Base-by-base conservation (phyloP, 805 yeast genomes). In the Blastobotrys parvus region DNA sequence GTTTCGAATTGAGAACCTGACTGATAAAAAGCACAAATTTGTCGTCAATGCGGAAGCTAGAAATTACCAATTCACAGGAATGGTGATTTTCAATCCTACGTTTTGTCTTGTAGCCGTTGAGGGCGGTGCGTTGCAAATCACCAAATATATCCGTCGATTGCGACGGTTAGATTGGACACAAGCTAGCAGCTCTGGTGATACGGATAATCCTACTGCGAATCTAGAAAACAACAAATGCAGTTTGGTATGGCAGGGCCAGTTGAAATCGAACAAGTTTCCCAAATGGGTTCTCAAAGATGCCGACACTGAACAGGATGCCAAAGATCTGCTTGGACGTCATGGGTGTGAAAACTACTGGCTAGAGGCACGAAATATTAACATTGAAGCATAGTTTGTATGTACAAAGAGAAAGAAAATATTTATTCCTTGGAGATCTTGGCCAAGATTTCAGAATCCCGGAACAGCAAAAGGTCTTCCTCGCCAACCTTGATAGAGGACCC, bases 401-500 rank as follows among this genome's bases (percentile, higher is more conserved):
- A n/a, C n/a, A n/a, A n/a, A n/a, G n/a, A n/a, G n/a, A n/a, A n/a
- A n/a, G n/a, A n/a, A n/a, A n/a, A n/a, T n/a, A n/a, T 17, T 59
- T 68, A 73, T 54, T 80, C 79, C 59, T 80, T 80, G 60, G 51
- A 43, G 51, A 92, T 78, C 74, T 87, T 90, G 59, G 97, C 98
- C 59, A 92, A 77, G 64, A 90, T 85, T 69, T 90, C 98, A 59
- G 84, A 71, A 69, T 92, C 97, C 65, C 95, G 83, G 78, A 84
- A 88, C 59, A 89, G 72, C 55, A 84, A 45, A 57, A 47, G 68
- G 50, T 68, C 71, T 56, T 89, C 94, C 48, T 83, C 88, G 55
- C 85, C 89, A 56, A 92, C 77, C 70, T 84, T 88, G 66, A 92
- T 76, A 50, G 86, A 69, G 53, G 88, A 78, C 45, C 98, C 98